Evolutionary conservation across 2,329 filamentous ascomycete species (phyloP).

Genomic region (Chlorencoelia australis): DNA sequence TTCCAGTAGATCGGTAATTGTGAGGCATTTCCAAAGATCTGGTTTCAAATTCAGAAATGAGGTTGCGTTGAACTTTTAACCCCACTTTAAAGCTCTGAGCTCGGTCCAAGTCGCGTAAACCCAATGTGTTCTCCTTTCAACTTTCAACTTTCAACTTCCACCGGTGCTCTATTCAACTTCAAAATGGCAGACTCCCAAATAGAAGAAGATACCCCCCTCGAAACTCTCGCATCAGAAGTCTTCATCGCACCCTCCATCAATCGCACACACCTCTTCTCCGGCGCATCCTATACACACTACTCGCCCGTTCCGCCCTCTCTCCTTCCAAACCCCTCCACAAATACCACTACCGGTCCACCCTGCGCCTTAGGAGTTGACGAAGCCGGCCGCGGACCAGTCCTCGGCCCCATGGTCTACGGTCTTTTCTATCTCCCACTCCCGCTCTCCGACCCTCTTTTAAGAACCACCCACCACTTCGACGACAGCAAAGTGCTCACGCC

Average conservation of each 20-base stretch:
- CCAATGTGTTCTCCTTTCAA: no score
- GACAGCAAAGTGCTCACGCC: conserved; percentile 89
- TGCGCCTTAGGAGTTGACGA: conserved; percentile 88
- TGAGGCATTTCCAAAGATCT: no score
- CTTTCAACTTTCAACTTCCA: no score
- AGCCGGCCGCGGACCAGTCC: conserved; percentile 85
- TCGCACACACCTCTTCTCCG: conserved; percentile 43
- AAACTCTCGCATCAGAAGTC: conserved; percentile 26
- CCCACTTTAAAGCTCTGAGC: no score
- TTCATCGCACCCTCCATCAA: conserved; percentile 66
- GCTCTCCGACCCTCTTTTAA: conserved; percentile 62
- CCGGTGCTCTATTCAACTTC: not conserved
- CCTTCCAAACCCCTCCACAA: conserved; percentile 27
- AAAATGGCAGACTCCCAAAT: conserved; percentile 29
- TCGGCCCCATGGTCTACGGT: conserved; percentile 69
- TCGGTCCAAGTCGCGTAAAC: no score
- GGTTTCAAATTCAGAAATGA: no score
- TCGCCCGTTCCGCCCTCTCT: conserved; percentile 57
- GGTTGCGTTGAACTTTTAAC: no score
- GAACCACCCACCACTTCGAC: conserved; percentile 75
- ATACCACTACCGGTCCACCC: conserved; percentile 35
- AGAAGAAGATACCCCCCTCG: conserved; percentile 25
- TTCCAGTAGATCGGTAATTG: no score
- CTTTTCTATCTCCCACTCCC: conserved; percentile 67
- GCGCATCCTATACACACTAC: conserved; percentile 62